A percentile compares a stretch with the other conserved stretches of the same genome.
phyloP scores from a whole-genome alignment of 1,284 basidiomycete genomes.

The Cutaneotrichosporon spelunceum region DNA sequence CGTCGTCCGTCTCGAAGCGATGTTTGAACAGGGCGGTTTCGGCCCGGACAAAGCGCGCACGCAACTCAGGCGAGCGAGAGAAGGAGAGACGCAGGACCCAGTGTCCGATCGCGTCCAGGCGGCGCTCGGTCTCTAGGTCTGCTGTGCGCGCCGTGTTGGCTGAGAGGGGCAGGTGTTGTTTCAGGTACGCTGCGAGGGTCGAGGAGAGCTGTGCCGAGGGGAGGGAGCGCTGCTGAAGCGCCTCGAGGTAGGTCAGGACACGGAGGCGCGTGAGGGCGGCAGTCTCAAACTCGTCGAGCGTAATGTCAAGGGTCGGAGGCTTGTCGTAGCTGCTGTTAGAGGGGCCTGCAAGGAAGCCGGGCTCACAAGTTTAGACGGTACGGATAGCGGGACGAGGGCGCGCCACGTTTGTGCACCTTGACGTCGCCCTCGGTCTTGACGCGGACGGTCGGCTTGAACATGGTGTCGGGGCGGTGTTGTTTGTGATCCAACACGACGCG shows the following conservation, averaged over 20 bases:
- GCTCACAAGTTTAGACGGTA: conserved; percentile 77
- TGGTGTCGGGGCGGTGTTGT: conserved; percentile 15
- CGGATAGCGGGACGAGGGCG: conserved; percentile 55
- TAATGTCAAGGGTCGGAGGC: conserved; percentile 86
- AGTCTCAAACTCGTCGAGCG: conserved; percentile 92
- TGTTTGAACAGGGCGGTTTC: conserved; percentile 81
- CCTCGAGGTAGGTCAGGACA: conserved; percentile 92
- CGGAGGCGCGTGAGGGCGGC: conserved; percentile 80
- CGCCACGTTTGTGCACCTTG: conserved; percentile 37
- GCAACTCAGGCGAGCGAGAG: conserved; percentile 81
- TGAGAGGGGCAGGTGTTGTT: conserved; percentile 57
- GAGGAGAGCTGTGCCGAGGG: conserved; percentile 40
- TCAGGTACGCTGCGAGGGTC: conserved; percentile 41
- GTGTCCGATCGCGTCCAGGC: conserved; percentile 86
- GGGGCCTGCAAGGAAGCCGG: neutral
- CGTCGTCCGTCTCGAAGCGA: conserved; percentile 72
- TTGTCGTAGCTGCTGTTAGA: conserved; percentile 65
- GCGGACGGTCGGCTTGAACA: conserved; percentile 41
- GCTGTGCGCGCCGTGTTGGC: conserved; percentile 58
- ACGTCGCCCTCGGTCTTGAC: conserved; percentile 31
- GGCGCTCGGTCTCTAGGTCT: conserved; percentile 65
- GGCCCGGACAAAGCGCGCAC: conserved; percentile 83
- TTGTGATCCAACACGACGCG: conserved; percentile 3
- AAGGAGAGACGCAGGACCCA: conserved; percentile 94
- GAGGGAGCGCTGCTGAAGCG: conserved; percentile 56